Evolutionary conservation across 257 asterid species (phyloP).

Genomic region (Coffea canephora): DNA sequence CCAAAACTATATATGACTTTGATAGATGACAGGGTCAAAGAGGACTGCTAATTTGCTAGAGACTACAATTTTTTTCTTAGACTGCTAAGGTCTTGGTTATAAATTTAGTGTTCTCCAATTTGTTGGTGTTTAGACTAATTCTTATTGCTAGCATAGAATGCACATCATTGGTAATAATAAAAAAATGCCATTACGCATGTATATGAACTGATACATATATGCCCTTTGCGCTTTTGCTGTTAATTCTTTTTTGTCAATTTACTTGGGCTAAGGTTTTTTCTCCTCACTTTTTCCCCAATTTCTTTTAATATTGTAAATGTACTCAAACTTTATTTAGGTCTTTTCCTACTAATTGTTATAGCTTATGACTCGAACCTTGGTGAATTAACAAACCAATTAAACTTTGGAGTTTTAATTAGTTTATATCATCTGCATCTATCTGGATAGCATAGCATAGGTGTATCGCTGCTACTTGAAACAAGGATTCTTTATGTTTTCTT

Average conservation of each 20-base stretch:
- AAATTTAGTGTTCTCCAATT: no score
- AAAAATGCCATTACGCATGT: background rate
- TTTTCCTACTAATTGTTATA: no score
- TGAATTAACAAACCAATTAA: no score
- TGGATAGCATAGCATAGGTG: background rate
- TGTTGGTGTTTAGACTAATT: background rate
- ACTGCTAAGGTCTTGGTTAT: background rate
- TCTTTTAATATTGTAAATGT: background rate
- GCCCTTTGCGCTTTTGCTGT: background rate
- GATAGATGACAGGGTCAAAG: background rate
- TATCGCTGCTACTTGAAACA: background rate
- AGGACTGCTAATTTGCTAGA: background rate
- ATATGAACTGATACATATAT: background rate
- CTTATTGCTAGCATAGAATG: background rate
- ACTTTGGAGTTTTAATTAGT: background rate
- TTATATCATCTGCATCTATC: background rate
- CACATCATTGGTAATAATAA: background rate
- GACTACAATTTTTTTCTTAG: no score
- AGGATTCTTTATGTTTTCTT: background rate
- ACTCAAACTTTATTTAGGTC: background rate
- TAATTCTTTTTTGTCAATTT: background rate
- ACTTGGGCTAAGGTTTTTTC: background rate
- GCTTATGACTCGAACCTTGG: no score
- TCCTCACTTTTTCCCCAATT: no score
- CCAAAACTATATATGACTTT: no score